phyloP scores from a whole-genome alignment of 768 basidiomycete species.

The Lentinula edodes region DNA sequence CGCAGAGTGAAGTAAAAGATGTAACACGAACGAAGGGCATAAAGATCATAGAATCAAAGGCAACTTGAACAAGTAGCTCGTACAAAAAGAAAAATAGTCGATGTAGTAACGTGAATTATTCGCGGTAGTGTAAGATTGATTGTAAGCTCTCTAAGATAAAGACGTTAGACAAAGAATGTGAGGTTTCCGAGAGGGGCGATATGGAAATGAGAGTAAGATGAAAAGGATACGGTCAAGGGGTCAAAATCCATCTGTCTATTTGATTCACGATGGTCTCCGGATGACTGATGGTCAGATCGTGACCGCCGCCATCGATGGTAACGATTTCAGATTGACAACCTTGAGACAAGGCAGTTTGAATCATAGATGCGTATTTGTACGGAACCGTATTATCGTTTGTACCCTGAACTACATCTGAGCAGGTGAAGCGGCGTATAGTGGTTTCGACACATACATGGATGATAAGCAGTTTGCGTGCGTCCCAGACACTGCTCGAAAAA shows the following conservation, averaged over 20 bases:
- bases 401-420: constrained; percentile 30
- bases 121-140: background rate
- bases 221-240: background rate
- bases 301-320: constrained; percentile 45
- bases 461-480: constrained; percentile 48
- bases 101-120: background rate
- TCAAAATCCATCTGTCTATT: constrained; percentile 1
- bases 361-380: constrained; percentile 45
- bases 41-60: background rate
- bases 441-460: constrained; percentile 46
- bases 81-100: too few relatives aligned
- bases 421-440: background rate
- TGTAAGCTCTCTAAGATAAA: background rate
- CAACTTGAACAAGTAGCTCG: background rate
- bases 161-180: background rate
- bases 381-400: constrained; percentile 54
- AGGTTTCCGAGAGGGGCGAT: background rate
- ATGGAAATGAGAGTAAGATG: background rate
- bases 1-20: background rate
- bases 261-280: constrained; percentile 11
- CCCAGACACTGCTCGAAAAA: constrained; percentile 46
- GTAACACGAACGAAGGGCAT: background rate
- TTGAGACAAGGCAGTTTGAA: constrained; percentile 37
- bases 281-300: constrained; percentile 47
- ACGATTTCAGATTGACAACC: constrained; percentile 34